Conservation (phyloP, 306 rosid genomes). For the Crotalaria pallida region DNA sequence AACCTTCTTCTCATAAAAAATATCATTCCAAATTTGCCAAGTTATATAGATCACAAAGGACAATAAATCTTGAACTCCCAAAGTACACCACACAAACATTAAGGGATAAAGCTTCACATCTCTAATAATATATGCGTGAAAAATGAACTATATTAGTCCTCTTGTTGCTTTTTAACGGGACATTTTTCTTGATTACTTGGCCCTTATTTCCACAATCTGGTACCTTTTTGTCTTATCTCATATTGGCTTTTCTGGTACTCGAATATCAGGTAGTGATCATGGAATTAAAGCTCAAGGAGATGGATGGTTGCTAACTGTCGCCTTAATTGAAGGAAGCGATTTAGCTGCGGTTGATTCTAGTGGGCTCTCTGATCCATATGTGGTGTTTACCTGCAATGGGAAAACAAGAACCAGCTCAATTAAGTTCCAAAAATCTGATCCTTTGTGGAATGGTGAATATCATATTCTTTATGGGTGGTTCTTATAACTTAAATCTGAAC, state of each 20-base stretch:
- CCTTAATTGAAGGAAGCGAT: slow-evolving; percentile 83
- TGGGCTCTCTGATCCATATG: slow-evolving; percentile 75
- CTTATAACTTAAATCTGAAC: slow-evolving; percentile 4
- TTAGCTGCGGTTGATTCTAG: slow-evolving; percentile 64
- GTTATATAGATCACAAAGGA: background rate
- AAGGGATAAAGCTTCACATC: background rate
- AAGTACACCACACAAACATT: background rate
- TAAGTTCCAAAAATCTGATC: slow-evolving; percentile 78
- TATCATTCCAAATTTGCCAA: background rate
- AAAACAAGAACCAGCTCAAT: slow-evolving; percentile 88
- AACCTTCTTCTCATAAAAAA: background rate
- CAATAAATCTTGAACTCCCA: slow-evolving; percentile 11
- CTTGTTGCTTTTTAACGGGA: background rate
- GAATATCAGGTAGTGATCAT: slow-evolving; percentile 75
- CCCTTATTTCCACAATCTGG: slow-evolving; percentile 5
- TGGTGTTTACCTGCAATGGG: slow-evolving; percentile 88
- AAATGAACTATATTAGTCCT: background rate
- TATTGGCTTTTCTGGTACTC: background rate
- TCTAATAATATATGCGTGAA: background rate
- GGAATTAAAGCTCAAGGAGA: slow-evolving; percentile 94
- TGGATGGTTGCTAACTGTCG: slow-evolving; percentile 96
- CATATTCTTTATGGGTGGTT: background rate
- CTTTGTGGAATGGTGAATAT: slow-evolving; percentile 86
- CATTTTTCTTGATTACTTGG: background rate
- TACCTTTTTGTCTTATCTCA: slow-evolving; percentile 15